These are phyloP conservation scores for Knoxdaviesia capensis DNA, from an alignment of 2,329 filamentous ascomycete species.

Conservation along the genomic window DNA sequence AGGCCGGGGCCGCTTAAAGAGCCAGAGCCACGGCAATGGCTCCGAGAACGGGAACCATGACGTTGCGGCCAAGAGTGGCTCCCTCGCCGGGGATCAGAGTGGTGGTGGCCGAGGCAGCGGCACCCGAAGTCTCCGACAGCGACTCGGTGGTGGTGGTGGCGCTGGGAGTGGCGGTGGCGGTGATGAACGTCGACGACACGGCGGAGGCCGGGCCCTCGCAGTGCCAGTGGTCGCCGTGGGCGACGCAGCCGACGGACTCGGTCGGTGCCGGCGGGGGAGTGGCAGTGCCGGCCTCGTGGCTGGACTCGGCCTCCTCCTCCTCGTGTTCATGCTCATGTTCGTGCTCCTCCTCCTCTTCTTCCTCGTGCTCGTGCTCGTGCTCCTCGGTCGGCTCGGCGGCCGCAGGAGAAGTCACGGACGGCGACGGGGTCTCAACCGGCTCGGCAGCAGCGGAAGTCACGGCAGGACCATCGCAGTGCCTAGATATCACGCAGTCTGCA, in stretches of 20 bases:
- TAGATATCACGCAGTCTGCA: not conserved
- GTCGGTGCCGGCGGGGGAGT: constrained; percentile 14
- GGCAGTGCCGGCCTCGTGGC: constrained; percentile 5
- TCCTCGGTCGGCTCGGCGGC: not conserved
- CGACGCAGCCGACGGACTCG: constrained; percentile 14
- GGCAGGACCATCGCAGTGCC: constrained; percentile 6
- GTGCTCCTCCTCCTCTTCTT: constrained; percentile 5
- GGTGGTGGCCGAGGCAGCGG: no score
- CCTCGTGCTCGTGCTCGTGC: constrained; percentile 4
- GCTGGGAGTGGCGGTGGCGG: no score
- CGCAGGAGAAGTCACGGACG: not conserved
- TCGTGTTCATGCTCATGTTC: not conserved
- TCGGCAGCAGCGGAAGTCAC: not conserved
- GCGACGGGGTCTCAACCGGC: not conserved
- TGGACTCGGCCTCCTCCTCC: constrained; percentile 1
- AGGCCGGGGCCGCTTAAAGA: no score
- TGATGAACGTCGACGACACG: not conserved
- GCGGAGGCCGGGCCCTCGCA: constrained; percentile 7
- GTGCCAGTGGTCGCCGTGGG: constrained; percentile 19
- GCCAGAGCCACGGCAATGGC: no score
- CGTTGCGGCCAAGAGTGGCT: no score
- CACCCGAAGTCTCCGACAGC: no score
- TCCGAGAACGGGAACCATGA: no score
- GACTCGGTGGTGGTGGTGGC: no score
- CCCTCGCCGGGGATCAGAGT: no score